Conservation (phyloP, 345 rosid species). For the Citrus cavaleriei region DNA sequence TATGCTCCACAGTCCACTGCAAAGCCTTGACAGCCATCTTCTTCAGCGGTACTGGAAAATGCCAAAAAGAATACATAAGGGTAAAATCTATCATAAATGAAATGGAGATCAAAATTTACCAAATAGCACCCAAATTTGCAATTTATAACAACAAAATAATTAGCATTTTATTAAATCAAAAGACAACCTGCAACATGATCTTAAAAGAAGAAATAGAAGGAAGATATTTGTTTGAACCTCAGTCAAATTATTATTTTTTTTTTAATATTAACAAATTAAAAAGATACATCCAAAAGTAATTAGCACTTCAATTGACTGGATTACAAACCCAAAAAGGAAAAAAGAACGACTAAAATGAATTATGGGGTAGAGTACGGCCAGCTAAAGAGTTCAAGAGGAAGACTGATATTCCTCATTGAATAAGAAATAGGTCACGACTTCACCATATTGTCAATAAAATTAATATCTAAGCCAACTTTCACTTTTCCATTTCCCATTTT, state of each 20-base stretch:
- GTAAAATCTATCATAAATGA: not conserved
- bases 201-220: not conserved
- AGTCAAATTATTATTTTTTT: no score
- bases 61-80: not conserved
- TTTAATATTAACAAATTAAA: no score
- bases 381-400: not conserved
- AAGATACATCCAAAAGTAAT: not conserved
- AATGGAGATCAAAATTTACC: not conserved
- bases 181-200: not conserved
- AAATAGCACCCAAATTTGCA: not conserved
- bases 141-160: no score
- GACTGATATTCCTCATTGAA: not conserved
- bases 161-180: not conserved
- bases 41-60: not conserved
- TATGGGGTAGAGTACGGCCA: not conserved
- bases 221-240: not conserved
- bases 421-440: not conserved
- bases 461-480: not conserved
- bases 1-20: not conserved
- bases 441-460: not conserved
- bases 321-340: not conserved
- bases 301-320: not conserved
- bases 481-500: not conserved
- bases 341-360: no score
- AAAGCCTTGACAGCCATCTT: not conserved